A percentile compares a stretch with the other conserved stretches of the same genome.
These are phyloP conservation scores for Tilletia caries DNA, from an alignment of 1,284 basidiomycete species.

Conservation along the genomic window DNA sequence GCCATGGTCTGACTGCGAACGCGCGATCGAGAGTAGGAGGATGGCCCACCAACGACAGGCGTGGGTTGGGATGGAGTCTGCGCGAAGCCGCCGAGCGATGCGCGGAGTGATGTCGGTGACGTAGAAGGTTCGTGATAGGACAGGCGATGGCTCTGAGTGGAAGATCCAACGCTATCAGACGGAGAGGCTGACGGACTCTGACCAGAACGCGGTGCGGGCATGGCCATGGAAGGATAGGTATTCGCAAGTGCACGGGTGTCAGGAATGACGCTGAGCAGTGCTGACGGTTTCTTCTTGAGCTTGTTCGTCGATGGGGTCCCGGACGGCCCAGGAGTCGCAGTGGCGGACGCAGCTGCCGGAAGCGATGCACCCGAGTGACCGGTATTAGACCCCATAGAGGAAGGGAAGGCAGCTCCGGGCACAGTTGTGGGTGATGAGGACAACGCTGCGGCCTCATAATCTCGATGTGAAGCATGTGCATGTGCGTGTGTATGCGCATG, in stretches of 20 bases:
- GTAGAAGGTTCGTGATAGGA: too few species aligned
- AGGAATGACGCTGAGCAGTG: conserved; percentile 20
- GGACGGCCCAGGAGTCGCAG: neutral
- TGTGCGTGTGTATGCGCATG: conserved; percentile 26
- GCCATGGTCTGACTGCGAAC: conserved; percentile 13
- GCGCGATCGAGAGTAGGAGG: neutral
- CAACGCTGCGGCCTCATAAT: conserved; percentile 16
- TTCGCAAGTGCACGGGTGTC: conserved; percentile 25
- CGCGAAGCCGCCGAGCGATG: neutral
- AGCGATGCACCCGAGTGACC: neutral
- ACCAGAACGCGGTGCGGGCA: conserved; percentile 4
- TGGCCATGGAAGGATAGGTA: conserved; percentile 22
- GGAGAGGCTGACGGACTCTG: neutral
- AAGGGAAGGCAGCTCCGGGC: neutral
- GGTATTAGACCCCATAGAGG: neutral
- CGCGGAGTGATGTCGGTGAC: neutral
- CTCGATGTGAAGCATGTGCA: conserved; percentile 23
- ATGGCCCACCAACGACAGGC: conserved; percentile 3
- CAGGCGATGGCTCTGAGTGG: neutral
- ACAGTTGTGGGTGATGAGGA: neutral
- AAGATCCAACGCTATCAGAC: neutral
- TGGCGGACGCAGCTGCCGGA: neutral
- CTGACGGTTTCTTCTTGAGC: conserved; percentile 17
- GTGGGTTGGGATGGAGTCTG: neutral
- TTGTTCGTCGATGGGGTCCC: neutral